These are phyloP conservation scores for Aspergillus heteromorphus DNA, from an alignment of 495 filamentous ascomycete genomes.

Conservation along the genomic window DNA sequence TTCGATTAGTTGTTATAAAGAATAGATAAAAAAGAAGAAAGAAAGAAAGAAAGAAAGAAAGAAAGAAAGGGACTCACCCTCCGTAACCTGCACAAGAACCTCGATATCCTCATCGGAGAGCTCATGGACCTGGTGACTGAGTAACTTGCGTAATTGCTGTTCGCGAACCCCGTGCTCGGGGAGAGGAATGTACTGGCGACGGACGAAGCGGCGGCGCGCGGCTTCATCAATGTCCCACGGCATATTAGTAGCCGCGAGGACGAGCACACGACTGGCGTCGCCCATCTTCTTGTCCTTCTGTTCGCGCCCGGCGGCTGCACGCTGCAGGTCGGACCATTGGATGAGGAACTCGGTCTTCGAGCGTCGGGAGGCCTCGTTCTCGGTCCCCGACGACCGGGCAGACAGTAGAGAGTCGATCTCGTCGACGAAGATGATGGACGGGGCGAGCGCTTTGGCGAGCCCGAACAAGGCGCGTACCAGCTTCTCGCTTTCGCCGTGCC, in stretches of 20 bases:
- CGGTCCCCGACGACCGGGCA: conserved; percentile 71
- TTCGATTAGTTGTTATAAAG: too few relatives aligned
- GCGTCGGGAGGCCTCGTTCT: conserved; percentile 87
- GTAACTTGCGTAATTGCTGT: conserved; percentile 67
- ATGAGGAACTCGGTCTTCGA: conserved; percentile 99
- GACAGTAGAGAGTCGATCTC: conserved; percentile 96
- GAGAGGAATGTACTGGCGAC: conserved; percentile 92
- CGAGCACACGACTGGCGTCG: conserved; percentile 86
- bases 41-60: too few relatives aligned
- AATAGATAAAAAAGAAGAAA: too few relatives aligned
- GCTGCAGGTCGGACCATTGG: conserved; percentile 91
- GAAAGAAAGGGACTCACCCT: conserved; percentile 57
- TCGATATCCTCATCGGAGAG: conserved; percentile 70
- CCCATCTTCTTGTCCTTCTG: conserved; percentile 63
- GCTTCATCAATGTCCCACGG: conserved; percentile 99
- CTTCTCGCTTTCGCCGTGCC: conserved; percentile 94
- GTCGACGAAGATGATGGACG: conserved; percentile 97
- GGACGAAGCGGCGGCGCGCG: conserved; percentile 83
- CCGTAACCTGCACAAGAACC: conserved; percentile 72
- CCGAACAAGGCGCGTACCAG: conserved; percentile 90
- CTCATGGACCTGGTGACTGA: conserved; percentile 83
- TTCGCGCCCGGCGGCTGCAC: conserved; percentile 84
- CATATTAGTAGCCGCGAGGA: conserved; percentile 92
- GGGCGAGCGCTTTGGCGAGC: conserved; percentile 82
- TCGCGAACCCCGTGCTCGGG: conserved; percentile 78